Base-by-base conservation (phyloP, 768 basidiomycete species). In the Lactarius hengduanensis region DNA sequence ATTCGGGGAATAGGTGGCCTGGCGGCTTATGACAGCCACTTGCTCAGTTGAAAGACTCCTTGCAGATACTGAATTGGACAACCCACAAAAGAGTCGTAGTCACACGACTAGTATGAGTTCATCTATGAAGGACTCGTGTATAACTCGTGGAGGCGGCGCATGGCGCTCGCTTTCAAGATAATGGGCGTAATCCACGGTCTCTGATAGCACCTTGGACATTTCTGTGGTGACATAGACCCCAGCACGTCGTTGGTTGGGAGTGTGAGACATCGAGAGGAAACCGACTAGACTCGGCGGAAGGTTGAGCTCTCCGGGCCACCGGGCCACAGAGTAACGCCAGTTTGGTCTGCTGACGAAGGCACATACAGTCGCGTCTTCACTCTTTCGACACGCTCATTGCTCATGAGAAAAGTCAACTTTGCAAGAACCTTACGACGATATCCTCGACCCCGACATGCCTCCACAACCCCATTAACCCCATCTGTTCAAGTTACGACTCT, bases 401-500 rank as follows among this genome's bases (percentile, higher is more conserved):
- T 38, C 58, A 69, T 70, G 67, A 62, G 59, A 40, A 69, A 58
- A 22, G 58, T 61, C 38, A 47, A 63, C 26, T 68, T 69, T 30
- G 43, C 63, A 54, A 59, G 50, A 20, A 62, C 57, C 26, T 36
- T 70, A 45, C 55, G 62, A 56, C 57, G 65, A 58, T 63, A 59
- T 45, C 66, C 66, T 43, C 40, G 40, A 22, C 58, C 53, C 3
- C 67, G 69, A 16, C 53, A 64, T 38, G 63, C 67, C 3, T 69
- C 69, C 3, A 70, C 69, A 26, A 50, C 56, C 2, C 64, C 59
- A 10, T n/a, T 43, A 28, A 71, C 66, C 34, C 77, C 73, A 64
- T 80, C 80, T 4, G 80, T 84, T 30, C 82, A 84, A 69, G 82
- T 96, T 38, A 96, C 96, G 0, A 94, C 92, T 0, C 82, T 98